phyloP scores from a whole-genome alignment of 192 early-diverging fungal genomes.

The Irineochytrium annulatum region DNA sequence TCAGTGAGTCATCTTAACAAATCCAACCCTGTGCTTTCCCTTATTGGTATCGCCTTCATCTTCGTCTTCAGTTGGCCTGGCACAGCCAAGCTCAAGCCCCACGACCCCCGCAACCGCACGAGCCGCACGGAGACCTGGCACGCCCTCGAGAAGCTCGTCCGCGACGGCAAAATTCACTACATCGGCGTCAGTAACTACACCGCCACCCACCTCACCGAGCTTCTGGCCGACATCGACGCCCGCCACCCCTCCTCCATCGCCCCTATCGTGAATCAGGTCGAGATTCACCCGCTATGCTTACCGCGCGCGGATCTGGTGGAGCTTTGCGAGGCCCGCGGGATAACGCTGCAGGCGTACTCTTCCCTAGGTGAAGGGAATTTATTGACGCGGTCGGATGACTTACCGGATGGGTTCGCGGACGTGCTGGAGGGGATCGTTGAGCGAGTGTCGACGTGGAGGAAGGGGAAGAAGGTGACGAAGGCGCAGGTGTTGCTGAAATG shows the following conservation, averaged over 20 bases:
- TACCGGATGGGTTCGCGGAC: neutral
- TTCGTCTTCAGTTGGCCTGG: too few species aligned
- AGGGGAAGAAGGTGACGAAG: neutral
- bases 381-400: too few species aligned
- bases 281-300: constrained; percentile 34
- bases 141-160: constrained; percentile 31
- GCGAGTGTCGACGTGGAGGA: too few species aligned
- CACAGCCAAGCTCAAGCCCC: constrained; percentile 9
- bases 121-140: constrained; percentile 33
- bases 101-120: constrained; percentile 17
- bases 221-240: constrained; percentile 25
- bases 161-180: constrained; percentile 41
- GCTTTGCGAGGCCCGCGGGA: constrained; percentile 14
- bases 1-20: too few species aligned
- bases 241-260: constrained; percentile 13
- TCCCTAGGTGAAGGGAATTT: constrained; percentile 36
- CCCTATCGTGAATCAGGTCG: constrained; percentile 28
- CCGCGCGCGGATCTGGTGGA: constrained; percentile 4
- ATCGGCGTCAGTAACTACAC: constrained; percentile 73
- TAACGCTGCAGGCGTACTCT: constrained; percentile 34
- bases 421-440: constrained; percentile 9
- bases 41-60: too few species aligned
- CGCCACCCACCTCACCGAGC: constrained; percentile 49
- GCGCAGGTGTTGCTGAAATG: constrained; percentile 40
- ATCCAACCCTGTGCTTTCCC: too few species aligned